Conservation (phyloP, 2,329 filamentous ascomycete genomes). For the Aspergillus sp. region DNA sequence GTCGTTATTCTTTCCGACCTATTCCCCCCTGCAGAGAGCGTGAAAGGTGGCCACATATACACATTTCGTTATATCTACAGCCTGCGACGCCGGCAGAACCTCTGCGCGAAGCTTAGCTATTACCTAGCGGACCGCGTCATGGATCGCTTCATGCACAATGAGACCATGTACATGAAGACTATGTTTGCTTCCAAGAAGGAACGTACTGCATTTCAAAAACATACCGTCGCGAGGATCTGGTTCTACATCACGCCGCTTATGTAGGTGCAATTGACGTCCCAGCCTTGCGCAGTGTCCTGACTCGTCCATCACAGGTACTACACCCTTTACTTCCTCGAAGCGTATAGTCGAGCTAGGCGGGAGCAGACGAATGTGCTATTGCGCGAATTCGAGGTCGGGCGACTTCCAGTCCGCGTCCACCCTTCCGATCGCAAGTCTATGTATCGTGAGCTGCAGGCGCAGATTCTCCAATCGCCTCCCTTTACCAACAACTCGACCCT, state of each 20-base stretch:
- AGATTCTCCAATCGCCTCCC: conserved; percentile 39
- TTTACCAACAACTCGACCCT: conserved; percentile 41
- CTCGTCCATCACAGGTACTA: conserved; percentile 34
- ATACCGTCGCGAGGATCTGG: conserved; percentile 33
- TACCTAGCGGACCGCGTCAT: conserved; percentile 43
- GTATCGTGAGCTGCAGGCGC: conserved; percentile 36
- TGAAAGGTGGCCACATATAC: conserved; percentile 37
- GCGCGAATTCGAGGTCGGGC: conserved; percentile 38
- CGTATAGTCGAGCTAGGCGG: conserved; percentile 37
- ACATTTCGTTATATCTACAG: conserved; percentile 42
- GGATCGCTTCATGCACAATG: conserved; percentile 35
- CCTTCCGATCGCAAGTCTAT: conserved; percentile 32
- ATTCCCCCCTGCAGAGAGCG: conserved; percentile 38
- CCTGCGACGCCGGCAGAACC: conserved; percentile 36
- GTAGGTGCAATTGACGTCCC: conserved; percentile 24
- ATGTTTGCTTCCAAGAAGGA: conserved; percentile 34
- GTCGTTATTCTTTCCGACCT: conserved; percentile 44
- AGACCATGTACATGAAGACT: conserved; percentile 30
- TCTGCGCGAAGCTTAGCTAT: conserved; percentile 39
- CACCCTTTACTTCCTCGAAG: conserved; percentile 40
- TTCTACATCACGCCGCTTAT: conserved; percentile 43
- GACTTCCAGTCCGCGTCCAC: conserved; percentile 36
- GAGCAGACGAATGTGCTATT: conserved; percentile 38
- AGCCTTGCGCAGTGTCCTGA: neutral
- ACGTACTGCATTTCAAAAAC: conserved; percentile 33